These are phyloP conservation scores for Cladosporium sp. DNA, from an alignment of 2,329 filamentous ascomycete species.

Conservation along the genomic window DNA sequence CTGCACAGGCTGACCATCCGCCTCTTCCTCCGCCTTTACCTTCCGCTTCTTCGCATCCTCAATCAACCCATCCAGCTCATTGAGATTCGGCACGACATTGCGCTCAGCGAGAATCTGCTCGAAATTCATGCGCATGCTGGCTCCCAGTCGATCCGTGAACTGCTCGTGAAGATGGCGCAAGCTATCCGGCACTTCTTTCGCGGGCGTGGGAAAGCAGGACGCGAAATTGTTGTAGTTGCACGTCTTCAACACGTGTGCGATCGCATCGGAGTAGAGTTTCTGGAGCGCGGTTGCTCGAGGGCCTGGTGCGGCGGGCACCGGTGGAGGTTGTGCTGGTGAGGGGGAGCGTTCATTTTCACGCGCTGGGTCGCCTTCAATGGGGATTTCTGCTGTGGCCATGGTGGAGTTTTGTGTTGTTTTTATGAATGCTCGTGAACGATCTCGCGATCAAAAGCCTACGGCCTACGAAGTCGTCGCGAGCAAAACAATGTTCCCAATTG, in stretches of 20 bases:
- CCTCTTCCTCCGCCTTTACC: conserved; percentile 37
- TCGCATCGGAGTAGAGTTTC: conserved; percentile 57
- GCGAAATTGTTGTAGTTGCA: conserved; percentile 60
- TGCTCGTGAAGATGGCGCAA: conserved; percentile 56
- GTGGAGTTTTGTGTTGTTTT: not conserved
- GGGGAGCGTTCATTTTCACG: conserved; percentile 10
- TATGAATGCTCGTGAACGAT: no score
- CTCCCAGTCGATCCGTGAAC: conserved; percentile 55
- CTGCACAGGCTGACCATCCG: conserved; percentile 33
- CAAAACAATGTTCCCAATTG: not conserved
- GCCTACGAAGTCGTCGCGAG: not conserved
- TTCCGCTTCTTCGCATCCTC: conserved; percentile 54
- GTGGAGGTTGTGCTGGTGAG: conserved; percentile 31
- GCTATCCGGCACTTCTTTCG: conserved; percentile 52
- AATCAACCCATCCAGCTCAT: conserved; percentile 57
- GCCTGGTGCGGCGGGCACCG: conserved; percentile 52
- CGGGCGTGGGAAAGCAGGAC: conserved; percentile 60
- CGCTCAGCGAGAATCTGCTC: conserved; percentile 56
- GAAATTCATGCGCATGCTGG: conserved; percentile 50
- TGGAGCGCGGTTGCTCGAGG: conserved; percentile 57
- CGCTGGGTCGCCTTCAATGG: not conserved
- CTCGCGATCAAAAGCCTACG: not conserved
- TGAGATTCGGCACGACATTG: conserved; percentile 54
- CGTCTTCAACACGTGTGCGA: conserved; percentile 56
- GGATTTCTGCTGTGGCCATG: conserved; percentile 8